Conservation (phyloP, 805 yeast species). For the Cyberlindnera euphorbiiphila region DNA sequence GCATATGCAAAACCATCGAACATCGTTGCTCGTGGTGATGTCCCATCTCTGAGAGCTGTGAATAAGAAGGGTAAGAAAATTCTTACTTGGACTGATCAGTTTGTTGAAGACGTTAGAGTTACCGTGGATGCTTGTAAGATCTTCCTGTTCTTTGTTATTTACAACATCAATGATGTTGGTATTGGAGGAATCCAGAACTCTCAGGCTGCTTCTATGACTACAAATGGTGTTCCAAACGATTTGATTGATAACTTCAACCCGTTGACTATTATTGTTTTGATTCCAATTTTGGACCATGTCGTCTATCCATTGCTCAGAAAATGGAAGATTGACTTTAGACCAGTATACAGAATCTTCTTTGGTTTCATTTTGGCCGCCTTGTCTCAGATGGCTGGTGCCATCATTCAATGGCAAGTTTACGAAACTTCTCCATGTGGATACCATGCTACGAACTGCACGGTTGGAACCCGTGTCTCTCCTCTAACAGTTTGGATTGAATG, state of each 20-base stretch:
- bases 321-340: constrained; percentile 52
- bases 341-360: constrained; percentile 64
- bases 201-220: constrained; percentile 71
- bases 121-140: constrained; percentile 70
- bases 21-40: constrained; percentile 41
- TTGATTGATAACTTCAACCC: constrained; percentile 74
- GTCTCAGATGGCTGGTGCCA: constrained; percentile 32
- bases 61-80: constrained; percentile 25
- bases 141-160: constrained; percentile 67
- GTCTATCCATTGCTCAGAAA: constrained; percentile 51
- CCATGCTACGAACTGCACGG: constrained; percentile 49
- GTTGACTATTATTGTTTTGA: constrained; percentile 68
- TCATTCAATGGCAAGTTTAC: constrained; percentile 68
- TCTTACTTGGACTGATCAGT: constrained; percentile 59
- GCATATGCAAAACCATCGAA: constrained; percentile 56
- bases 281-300: constrained; percentile 62
- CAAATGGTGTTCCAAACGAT: constrained; percentile 79
- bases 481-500: constrained; percentile 68
- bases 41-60: constrained; percentile 11
- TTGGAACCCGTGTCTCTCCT: constrained; percentile 28
- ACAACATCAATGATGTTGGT: constrained; percentile 71
- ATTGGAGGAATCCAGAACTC: constrained; percentile 39
- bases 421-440: constrained; percentile 71
- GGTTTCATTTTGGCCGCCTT: constrained; percentile 65
- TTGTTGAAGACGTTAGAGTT: constrained; percentile 69